Conservation (phyloP, 495 filamentous ascomycete species). For the Aspergillus panamensis region DNA sequence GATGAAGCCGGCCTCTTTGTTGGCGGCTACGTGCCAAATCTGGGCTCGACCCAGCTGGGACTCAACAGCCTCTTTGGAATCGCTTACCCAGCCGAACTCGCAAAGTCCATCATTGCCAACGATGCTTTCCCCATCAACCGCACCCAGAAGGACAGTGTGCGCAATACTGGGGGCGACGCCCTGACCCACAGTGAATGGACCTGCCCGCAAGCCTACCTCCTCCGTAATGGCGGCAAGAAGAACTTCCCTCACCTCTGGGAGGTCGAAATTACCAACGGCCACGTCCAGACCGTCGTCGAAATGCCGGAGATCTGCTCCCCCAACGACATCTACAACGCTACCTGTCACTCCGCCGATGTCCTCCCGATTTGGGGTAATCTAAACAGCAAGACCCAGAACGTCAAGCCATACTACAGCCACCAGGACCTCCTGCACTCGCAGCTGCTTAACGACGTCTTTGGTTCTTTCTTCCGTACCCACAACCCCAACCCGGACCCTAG, state of each 20-base stretch:
- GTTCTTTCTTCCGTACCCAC: conserved; percentile 20
- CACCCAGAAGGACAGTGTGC: conserved; percentile 21
- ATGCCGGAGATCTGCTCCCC: conserved; percentile 28
- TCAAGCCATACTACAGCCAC: conserved; percentile 25
- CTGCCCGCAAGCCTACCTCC: conserved; percentile 29
- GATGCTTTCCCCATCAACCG: conserved; percentile 19
- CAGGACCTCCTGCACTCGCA: conserved; percentile 26
- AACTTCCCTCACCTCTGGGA: conserved; percentile 26
- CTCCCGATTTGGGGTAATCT: conserved; percentile 32
- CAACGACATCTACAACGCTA: conserved; percentile 28
- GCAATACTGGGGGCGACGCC: conserved; percentile 17
- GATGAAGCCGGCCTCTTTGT: conserved; percentile 29
- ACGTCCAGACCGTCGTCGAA: conserved; percentile 21
- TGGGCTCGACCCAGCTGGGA: conserved; percentile 16
- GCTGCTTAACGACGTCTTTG: conserved; percentile 28
- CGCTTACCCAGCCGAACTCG: conserved; percentile 21
- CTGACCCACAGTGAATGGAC: conserved; percentile 29
- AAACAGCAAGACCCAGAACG: conserved; percentile 29
- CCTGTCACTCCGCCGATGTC: conserved; percentile 30
- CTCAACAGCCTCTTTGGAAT: conserved; percentile 17
- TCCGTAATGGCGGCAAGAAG: conserved; percentile 12
- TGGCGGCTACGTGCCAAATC: conserved; percentile 9
- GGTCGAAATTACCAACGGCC: conserved; percentile 25
- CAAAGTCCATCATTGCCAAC: conserved; percentile 16
- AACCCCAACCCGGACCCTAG: conserved; percentile 25